Base-by-base conservation (phyloP, 2,329 filamentous ascomycete genomes). In the Ophiostoma tasmaniense region DNA sequence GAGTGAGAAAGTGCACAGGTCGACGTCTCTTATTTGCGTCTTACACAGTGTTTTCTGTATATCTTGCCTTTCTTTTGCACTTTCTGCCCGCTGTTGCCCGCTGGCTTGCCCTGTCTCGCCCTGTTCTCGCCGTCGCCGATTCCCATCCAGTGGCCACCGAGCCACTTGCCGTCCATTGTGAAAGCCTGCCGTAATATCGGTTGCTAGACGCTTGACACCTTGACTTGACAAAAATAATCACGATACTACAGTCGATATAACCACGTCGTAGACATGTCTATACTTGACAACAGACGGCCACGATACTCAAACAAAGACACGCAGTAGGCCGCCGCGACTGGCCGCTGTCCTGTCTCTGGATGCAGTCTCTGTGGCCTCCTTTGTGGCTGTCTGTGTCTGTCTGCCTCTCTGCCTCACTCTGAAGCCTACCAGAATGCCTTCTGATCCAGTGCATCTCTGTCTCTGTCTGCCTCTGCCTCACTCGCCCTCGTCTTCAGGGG, bases 61-160 rank as follows among this genome's bases (percentile, higher is more conserved):
- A 59, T 33, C 4, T 17, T 17, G 25, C 22, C 7, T 20, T 59
- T 30, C 3, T 11, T 55, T 55, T 55, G 3, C 2, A 6, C 28
- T 10, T 68, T 33, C 28, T 61, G 62, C 22, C 33, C 33, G 11
- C 14, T 14, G 11, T 39, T 45, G 42, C 42, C 42, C 20, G 42
- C 42, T 45, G 42, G 42, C 42, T 45, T 45, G 42, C 42, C 42
- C 25, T 67, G 20, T 39, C 37, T 13, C 59, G 59, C 68, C 10
- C 30, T 33, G 37, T 28, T 66, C 66, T 66, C 62, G 59, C 59
- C 30, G 59, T 37, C 59, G 25, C 45, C 52, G 45, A 62, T 33
- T 62, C 55, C 25, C 33, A 33, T 45, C 42, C 42, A 42, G 39
- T 42, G 39, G 39, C 39, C 39, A n/a, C n/a, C n/a, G n/a, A n/a